Base-by-base conservation (phyloP, 1,139 yeast species). In the Hyphopichia pseudoburtonii region DNA sequence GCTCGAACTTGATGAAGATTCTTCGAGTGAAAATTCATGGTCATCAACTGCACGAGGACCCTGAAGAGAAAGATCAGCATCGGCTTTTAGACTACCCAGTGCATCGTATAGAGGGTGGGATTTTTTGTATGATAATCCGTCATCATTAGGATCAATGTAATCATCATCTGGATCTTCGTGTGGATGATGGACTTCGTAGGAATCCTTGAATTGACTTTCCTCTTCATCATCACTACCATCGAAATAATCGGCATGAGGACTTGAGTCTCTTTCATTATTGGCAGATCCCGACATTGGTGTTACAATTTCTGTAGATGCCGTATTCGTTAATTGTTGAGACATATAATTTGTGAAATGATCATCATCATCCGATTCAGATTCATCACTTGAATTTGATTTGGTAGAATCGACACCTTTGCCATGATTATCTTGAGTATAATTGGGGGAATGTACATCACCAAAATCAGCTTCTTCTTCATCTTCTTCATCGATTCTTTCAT, bases 141-240 rank as follows among this genome's bases (percentile, higher is more conserved):
- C 94, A 56, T 85, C 92, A 52, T 84, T 82, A 2, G 92, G 92
- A 56, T 84, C 92, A 48, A 80, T 79, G 50, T 84, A 84, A 41
- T 82, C 87, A 39, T 80, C 86, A 21, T 70, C 78, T 18, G 67
- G 72, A 24, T 56, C 65, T 17, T 53, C 60, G 29, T 45, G 50
- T 16, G 17, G 11, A 5, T 17, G 23, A 3, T 23, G 28, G 10
- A 17, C n/a, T 3, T 22, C 18, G 8, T 12, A 10, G 8, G 17
- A 21, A 17, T 16, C 30, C 15, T 25, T 25, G 14, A 23, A 28
- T 18, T 28, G 46, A 28, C 39, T 38, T 14, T 36, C 39, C 37
- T 30, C 29, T 24, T 29, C 36, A 24, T 32, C 39, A 26, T 43
- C 41, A 27, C 28, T 37, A 14, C 38, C 43, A 21, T 41, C 44